Evolutionary conservation across 495 filamentous ascomycete genomes (phyloP), one percentile per base, ranked within the genome.

Genomic region (Penicillium robsamsonii): DNA sequence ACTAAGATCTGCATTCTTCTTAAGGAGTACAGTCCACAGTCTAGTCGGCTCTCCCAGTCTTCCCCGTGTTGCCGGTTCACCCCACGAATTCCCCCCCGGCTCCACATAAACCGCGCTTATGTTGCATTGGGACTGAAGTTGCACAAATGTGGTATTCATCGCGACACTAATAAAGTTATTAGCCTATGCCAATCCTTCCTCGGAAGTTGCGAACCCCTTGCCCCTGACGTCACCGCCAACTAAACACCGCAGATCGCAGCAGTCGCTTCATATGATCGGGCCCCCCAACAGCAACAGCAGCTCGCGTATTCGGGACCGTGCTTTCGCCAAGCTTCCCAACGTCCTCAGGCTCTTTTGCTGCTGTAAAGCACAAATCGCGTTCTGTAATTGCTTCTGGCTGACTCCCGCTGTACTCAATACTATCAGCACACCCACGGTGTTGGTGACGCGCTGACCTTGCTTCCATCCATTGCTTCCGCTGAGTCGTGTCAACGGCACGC

Each of bases 401-500:
- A 58, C 35, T 10, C 57, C 52, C 0, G 33, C 33, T 22, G 70
- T 55, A 48, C 64, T 73, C 12, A 75, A 43, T 22, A 75, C 60
- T 13, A 74, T 56, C 0, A 67, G 71, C 25, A 72, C 70, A 29
- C 71, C 59, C 55, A 69, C 67, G 20, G 62, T 33, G n/a, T 31
- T 46, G 41, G n/a, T 44, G 56, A 71, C 78, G 59, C 77, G 70
- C n/a, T 74, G 17, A n/a, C 52, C 24, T 13, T 38, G 73, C 53
- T 65, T 80, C 80, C 72, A 86, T 53, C 57, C 68, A 53, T 75
- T 77, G 58, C 46, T 79, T 51, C 81, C 82, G 64, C 74, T 80
- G 56, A 79, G 79, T 52, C 68, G 67, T 46, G 81, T 83, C 55
- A 92, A 67, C 3, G 87, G 86, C 30, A 80, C 82, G 4, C 91